Conservation (phyloP, 306 rosid species). For the Echinosophora koreensis region DNA sequence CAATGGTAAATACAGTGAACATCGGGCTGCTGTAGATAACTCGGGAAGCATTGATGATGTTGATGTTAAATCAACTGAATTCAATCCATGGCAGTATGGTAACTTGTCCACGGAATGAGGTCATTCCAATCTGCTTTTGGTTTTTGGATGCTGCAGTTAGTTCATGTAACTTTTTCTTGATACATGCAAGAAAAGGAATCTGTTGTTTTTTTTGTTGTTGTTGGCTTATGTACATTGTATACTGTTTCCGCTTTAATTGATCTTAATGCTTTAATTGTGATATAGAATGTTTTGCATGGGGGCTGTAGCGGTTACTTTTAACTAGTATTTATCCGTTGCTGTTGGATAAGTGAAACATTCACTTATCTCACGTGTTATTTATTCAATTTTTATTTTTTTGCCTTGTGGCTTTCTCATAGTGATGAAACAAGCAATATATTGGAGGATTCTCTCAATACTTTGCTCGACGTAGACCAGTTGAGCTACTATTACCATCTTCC, state of each 20-base stretch:
- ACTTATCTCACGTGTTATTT: not conserved
- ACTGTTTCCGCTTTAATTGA: slow-evolving; percentile 22
- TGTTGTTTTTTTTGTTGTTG: slow-evolving; percentile 32
- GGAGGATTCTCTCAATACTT: not conserved
- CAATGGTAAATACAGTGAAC: slow-evolving; percentile 72
- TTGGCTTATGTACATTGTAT: slow-evolving; percentile 49
- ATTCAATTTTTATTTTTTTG: not conserved
- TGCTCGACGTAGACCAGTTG: not conserved
- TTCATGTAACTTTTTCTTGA: slow-evolving; percentile 38
- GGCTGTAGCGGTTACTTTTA: slow-evolving; percentile 22
- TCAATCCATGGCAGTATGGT: slow-evolving; percentile 90
- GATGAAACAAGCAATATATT: not conserved
- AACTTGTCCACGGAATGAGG: slow-evolving; percentile 64
- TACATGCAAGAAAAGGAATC: slow-evolving; percentile 46
- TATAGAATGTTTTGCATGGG: slow-evolving; percentile 20
- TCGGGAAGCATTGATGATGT: slow-evolving; percentile 53
- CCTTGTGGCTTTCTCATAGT: not conserved
- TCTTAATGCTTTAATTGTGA: slow-evolving; percentile 34
- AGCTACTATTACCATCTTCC: not conserved
- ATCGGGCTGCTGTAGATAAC: slow-evolving; percentile 63
- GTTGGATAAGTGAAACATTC: not conserved
- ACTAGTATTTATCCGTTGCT: slow-evolving; percentile 10
- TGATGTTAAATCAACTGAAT: slow-evolving; percentile 62
- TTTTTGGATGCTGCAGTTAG: slow-evolving; percentile 43
- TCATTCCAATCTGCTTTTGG: slow-evolving; percentile 38